A percentile compares a stretch with the other conserved stretches of the same genome.
These are phyloP conservation scores for Malassezia arunalokei DNA, from an alignment of 1,284 basidiomycete genomes.

Conservation along the genomic window DNA sequence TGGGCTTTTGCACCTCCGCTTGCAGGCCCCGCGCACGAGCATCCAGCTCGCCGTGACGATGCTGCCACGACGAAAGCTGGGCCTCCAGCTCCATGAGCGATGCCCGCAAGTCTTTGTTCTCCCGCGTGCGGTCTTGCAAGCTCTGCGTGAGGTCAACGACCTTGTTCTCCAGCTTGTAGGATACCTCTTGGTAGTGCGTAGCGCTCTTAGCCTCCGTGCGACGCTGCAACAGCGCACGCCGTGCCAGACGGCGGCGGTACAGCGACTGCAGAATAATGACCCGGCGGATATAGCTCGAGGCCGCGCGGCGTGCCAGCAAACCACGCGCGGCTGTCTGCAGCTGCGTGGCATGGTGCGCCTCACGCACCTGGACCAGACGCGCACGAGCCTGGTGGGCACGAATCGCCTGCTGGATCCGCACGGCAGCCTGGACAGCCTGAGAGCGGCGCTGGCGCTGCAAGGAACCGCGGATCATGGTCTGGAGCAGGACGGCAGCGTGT, in stretches of 20 bases:
- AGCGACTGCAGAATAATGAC: slow-evolving; percentile 84
- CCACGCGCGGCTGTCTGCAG: slow-evolving; percentile 81
- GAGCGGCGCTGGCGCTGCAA: slow-evolving; percentile 61
- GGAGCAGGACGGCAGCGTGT: slow-evolving; percentile 64
- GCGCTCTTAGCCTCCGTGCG: slow-evolving; percentile 88
- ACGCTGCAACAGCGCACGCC: slow-evolving; percentile 69
- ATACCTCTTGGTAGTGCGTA: slow-evolving; percentile 97
- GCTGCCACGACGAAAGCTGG: slow-evolving; percentile 71
- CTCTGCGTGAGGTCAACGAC: slow-evolving; percentile 95
- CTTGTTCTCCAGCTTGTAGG: slow-evolving; percentile 96
- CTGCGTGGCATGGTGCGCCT: slow-evolving; percentile 58
- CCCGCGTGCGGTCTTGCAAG: slow-evolving; percentile 79
- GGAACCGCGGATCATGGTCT: slow-evolving; percentile 61
- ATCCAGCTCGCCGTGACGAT: slow-evolving; percentile 81
- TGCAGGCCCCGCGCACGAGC: slow-evolving; percentile 63
- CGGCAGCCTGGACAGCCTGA: slow-evolving; percentile 55
- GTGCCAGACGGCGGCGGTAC: slow-evolving; percentile 74
- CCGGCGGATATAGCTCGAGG: slow-evolving; percentile 14
- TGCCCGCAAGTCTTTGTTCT: slow-evolving; percentile 71
- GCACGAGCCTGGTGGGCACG: slow-evolving; percentile 68
- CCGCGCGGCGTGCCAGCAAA: slow-evolving; percentile 55
- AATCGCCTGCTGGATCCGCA: slow-evolving; percentile 67
- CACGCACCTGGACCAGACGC: slow-evolving; percentile 56
- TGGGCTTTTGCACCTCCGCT: slow-evolving; percentile 59
- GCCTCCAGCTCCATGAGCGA: slow-evolving; percentile 68